Evolutionary conservation across 2,329 filamentous ascomycete genomes (phyloP).

Genomic region (Diaporthe ampelina): DNA sequence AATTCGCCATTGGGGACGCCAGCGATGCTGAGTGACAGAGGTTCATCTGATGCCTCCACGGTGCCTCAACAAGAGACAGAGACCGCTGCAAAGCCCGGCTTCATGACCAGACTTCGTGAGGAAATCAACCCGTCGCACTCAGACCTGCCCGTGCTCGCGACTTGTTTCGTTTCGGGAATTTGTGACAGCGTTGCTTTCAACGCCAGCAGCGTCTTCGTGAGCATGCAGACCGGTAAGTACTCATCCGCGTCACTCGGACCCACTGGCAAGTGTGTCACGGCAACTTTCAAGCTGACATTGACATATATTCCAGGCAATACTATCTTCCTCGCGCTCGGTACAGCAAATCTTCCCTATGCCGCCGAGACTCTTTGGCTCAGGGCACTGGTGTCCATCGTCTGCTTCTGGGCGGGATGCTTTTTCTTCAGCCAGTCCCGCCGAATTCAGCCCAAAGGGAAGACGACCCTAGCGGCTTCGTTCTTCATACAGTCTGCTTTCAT

Average conservation of each 20-base stretch:
- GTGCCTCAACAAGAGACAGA: conserved; percentile 14
- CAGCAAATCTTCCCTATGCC: conserved; percentile 63
- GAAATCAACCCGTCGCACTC: conserved; percentile 45
- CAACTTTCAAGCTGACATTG: not conserved
- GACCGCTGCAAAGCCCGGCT: not conserved
- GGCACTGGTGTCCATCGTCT: conserved; percentile 60
- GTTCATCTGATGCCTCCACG: conserved; percentile 31
- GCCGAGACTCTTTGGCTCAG: conserved; percentile 59
- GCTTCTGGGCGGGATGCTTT: conserved; percentile 68
- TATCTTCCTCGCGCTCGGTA: conserved; percentile 72
- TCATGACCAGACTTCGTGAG: conserved; percentile 40
- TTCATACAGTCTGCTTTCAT: conserved; percentile 65
- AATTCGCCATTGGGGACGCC: conserved; percentile 29
- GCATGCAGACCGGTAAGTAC: conserved; percentile 54
- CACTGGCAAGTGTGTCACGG: not conserved
- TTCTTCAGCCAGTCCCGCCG: conserved; percentile 54
- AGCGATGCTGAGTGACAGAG: conserved; percentile 26
- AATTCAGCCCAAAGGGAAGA: conserved; percentile 43
- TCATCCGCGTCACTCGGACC: not conserved
- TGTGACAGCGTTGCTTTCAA: conserved; percentile 58
- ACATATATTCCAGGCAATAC: conserved; percentile 64
- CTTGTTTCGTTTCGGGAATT: conserved; percentile 55
- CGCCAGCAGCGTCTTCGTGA: conserved; percentile 55
- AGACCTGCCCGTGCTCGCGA: conserved; percentile 56
- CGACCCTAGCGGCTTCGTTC: conserved; percentile 62